These are phyloP conservation scores for Sextonia rubra DNA, from an alignment of 164 flowering plant genomes.

Conservation along the genomic window DNA sequence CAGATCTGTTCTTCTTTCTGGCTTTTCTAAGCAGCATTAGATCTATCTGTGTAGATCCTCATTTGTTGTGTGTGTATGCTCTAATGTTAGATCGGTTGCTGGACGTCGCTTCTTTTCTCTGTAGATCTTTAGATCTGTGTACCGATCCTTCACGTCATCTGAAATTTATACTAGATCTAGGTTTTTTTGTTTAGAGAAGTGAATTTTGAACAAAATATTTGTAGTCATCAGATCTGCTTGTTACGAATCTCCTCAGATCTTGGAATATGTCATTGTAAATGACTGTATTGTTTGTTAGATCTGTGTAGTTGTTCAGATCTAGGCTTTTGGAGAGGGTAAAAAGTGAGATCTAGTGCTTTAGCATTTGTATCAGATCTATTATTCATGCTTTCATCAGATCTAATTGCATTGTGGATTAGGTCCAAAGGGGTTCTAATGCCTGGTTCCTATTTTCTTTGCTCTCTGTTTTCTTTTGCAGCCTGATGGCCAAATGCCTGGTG, in stretches of 20 bases:
- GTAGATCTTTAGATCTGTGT: no score
- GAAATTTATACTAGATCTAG: no score
- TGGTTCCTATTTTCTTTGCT: not conserved
- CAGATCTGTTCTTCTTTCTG: not conserved
- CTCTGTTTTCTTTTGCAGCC: slow-evolving; percentile 32
- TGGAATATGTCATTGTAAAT: no score
- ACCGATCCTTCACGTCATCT: no score
- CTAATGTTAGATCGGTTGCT: not conserved
- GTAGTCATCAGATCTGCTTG: no score
- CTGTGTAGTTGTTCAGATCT: no score
- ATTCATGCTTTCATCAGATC: not conserved
- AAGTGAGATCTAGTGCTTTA: not conserved
- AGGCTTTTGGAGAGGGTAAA: no score
- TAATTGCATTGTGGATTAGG: not conserved
- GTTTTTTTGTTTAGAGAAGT: no score
- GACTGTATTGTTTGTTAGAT: no score
- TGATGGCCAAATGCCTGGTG: slow-evolving; percentile 79
- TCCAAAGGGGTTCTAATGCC: not conserved
- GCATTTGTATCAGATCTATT: not conserved
- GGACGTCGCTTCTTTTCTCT: not conserved
- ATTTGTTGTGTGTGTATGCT: no score
- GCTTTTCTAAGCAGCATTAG: not conserved
- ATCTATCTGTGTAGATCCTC: not conserved
- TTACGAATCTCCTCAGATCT: no score
- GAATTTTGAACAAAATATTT: no score